Evolutionary conservation across 768 basidiomycete genomes (phyloP).

Genomic region (Russula virescens): DNA sequence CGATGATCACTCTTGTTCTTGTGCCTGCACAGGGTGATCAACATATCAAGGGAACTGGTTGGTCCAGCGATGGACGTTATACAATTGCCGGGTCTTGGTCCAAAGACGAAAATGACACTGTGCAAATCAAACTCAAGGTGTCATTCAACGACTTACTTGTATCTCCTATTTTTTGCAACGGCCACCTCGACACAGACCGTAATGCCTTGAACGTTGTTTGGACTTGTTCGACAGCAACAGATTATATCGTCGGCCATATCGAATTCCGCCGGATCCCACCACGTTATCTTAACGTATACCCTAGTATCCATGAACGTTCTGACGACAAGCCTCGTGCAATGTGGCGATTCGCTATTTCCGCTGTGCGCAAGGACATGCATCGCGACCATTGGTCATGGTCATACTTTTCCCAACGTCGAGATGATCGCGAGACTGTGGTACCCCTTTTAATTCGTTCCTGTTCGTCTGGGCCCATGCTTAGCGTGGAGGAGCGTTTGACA

Average conservation of each 20-base stretch:
- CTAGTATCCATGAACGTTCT: slow-evolving; percentile 26
- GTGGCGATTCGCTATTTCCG: slow-evolving; percentile 31
- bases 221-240: not conserved
- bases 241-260: not conserved
- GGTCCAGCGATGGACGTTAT: slow-evolving; percentile 13
- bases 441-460: slow-evolving; percentile 26
- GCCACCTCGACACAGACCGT: slow-evolving; percentile 1
- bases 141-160: not conserved
- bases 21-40: slow-evolving; percentile 4
- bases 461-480: slow-evolving; percentile 25
- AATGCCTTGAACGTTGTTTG: slow-evolving; percentile 3
- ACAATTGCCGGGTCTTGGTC: slow-evolving; percentile 21
- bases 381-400: slow-evolving; percentile 30
- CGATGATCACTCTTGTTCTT: slow-evolving; percentile 15
- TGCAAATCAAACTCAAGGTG: slow-evolving; percentile 21
- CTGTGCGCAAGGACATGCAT: slow-evolving; percentile 26
- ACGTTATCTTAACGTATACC: slow-evolving; percentile 26
- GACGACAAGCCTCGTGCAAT: slow-evolving; percentile 27
- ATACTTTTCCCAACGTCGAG: slow-evolving; percentile 31
- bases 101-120: slow-evolving; percentile 8
- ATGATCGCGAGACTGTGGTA: slow-evolving; percentile 27
- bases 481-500: slow-evolving; percentile 21
- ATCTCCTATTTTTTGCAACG: slow-evolving; percentile 7
- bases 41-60: slow-evolving; percentile 13
- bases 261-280: slow-evolving; percentile 28